Conservation (phyloP, 1,284 basidiomycete species). For the Salmacisia buchloeana region DNA sequence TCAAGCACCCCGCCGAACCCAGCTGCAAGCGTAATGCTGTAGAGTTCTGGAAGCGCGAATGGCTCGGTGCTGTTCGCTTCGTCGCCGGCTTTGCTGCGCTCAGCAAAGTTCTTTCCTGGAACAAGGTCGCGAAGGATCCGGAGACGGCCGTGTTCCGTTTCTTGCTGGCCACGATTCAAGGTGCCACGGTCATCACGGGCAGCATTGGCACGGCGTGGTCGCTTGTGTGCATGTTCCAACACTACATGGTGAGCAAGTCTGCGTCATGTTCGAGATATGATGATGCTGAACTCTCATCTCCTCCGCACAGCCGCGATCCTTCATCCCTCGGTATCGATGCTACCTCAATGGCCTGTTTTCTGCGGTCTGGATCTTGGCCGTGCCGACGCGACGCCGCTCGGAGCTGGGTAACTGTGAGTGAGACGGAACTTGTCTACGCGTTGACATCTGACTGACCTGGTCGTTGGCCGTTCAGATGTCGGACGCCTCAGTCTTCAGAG, state of each 20-base stretch:
- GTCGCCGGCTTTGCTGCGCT: conserved; percentile 27
- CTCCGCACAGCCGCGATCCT: conserved; percentile 19
- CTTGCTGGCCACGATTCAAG: conserved; percentile 28
- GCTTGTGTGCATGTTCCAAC: conserved; percentile 37
- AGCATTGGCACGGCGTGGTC: conserved; percentile 39
- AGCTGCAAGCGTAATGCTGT: conserved; percentile 29
- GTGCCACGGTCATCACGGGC: conserved; percentile 39
- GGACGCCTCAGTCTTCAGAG: conserved; percentile 22
- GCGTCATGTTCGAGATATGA: neutral
- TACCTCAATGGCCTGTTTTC: conserved; percentile 39
- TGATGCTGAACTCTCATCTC: neutral
- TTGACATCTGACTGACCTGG: neutral
- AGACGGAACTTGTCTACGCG: neutral
- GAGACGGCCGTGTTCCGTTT: conserved; percentile 38
- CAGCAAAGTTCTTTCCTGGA: conserved; percentile 17
- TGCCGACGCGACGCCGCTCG: conserved; percentile 22
- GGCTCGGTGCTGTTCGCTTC: conserved; percentile 34
- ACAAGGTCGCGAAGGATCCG: conserved; percentile 30
- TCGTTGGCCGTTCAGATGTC: conserved; percentile 12
- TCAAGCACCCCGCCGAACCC: conserved; percentile 39
- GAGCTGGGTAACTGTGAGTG: conserved; percentile 23
- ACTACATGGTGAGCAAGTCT: conserved; percentile 20
- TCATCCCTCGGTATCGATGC: conserved; percentile 27
- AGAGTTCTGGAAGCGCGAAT: conserved; percentile 28
- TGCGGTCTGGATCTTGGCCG: conserved; percentile 33